phyloP scores from a whole-genome alignment of 1,284 basidiomycete genomes.

The Apiotrichum porosum region DNA sequence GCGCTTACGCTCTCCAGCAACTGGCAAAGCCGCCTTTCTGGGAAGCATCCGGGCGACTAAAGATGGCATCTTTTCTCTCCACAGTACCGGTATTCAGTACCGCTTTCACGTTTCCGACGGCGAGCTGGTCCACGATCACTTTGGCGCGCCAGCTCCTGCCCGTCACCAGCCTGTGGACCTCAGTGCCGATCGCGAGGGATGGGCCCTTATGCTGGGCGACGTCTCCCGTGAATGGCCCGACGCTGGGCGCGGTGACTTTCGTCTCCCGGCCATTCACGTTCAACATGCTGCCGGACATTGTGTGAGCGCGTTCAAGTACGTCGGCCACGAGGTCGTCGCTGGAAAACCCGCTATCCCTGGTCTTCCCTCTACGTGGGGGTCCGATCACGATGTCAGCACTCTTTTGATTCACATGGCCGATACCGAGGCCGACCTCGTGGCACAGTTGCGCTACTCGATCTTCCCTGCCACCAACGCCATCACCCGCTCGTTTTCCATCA shows the following conservation, averaged over 20 bases:
- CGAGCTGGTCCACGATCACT: constrained; percentile 31
- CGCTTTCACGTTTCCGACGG: constrained; percentile 22
- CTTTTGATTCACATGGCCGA: constrained; percentile 23
- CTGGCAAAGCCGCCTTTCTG: no score
- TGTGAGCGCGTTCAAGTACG: constrained; percentile 21
- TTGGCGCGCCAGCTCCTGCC: constrained; percentile 12
- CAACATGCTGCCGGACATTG: constrained; percentile 15
- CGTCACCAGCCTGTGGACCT: background rate
- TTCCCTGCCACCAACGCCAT: constrained; percentile 21
- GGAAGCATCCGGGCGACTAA: no score
- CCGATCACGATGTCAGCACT: constrained; percentile 14
- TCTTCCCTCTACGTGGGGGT: constrained; percentile 26
- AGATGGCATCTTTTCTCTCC: background rate
- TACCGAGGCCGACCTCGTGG: constrained; percentile 5
- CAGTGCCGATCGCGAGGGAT: background rate
- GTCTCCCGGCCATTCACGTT: constrained; percentile 27
- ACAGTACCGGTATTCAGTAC: constrained; percentile 10
- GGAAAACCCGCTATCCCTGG: constrained; percentile 22
- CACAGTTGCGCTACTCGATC: constrained; percentile 22
- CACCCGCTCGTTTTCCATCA: constrained; percentile 13
- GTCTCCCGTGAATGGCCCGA: constrained; percentile 34
- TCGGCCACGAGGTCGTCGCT: constrained; percentile 7
- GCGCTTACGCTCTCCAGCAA: no score
- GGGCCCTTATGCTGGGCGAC: background rate
- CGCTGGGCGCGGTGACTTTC: constrained; percentile 29